Evolutionary conservation across 192 early-diverging fungal genomes (phyloP), one percentile per base, ranked within the genome.

Genomic region (Powellomyces hirtus): DNA sequence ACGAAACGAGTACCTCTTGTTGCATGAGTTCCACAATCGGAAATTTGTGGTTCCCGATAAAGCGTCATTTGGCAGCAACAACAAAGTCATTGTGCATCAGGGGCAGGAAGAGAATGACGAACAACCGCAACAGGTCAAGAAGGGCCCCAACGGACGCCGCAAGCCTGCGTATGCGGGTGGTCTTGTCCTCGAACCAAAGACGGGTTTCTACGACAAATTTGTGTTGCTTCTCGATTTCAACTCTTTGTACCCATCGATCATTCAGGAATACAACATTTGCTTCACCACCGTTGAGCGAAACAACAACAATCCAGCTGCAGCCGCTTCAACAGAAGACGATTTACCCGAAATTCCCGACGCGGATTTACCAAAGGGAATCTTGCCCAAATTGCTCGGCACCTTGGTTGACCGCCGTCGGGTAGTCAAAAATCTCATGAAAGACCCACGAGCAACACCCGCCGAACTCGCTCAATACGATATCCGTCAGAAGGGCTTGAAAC

Each of bases 221-320:
- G 93, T 99, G 3, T 73, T 99, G 20, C 78, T 98, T 38, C 79
- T 99, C 53, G 98, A 99, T 84, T 99, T 99, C 77, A 98, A 98
- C 87, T 92, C 90, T 81, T 86, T 99, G 89, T 98, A 99, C 65
- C 96, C 98, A 53, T 95, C 95, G 26, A 99, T 99, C 57, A 98
- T 99, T 71, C 98, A 98, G 70, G 98, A 99, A 76, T 99, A 91
- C 84, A 99, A 99, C 73, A 94, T 99, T 59, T 98, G 96, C 77
- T 99, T 99, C 66, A 99, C 98, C 13, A 99, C 98, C 0, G 93
- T 98, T 11, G 77, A 89, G 33, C 80, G 90, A 16, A 51, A 49
- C 6, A 58, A 18, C 13, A 24, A n/a, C 20, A 38, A 62, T 38
- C 20, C 0, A 4, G 62, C 27, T 13, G 64, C 50, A 14, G n/a